Evolutionary conservation across 257 asterid species (phyloP).

Genomic region (Catharanthus roseus): DNA sequence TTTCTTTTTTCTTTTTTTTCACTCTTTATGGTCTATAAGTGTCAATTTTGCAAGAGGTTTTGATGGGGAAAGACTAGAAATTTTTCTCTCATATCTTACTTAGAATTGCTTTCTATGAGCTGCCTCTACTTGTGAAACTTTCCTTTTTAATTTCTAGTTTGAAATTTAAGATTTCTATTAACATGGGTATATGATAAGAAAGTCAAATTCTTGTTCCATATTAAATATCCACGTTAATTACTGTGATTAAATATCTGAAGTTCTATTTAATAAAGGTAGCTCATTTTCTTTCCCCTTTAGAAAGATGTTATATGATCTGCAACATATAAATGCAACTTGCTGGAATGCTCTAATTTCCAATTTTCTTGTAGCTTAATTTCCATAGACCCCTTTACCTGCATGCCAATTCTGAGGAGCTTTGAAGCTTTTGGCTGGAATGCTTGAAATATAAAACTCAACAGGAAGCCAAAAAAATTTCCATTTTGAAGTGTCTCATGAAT

Average conservation of each 20-base stretch:
- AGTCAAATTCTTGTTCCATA: neutral
- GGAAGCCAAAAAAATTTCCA: neutral
- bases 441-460: neutral
- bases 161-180: neutral
- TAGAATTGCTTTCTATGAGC: neutral
- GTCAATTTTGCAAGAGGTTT: neutral
- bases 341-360: neutral
- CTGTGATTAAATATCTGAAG: neutral
- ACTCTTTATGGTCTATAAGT: neutral
- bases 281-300: neutral
- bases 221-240: neutral
- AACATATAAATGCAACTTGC: neutral
- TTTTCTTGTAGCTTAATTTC: neutral
- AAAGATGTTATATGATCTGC: neutral
- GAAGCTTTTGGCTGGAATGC: neutral
- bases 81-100: neutral
- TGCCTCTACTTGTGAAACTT: neutral
- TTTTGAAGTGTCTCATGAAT: neutral
- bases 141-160: neutral
- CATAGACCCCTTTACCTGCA: neutral
- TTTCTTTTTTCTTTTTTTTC: neutral
- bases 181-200: neutral
- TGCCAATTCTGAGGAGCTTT: neutral
- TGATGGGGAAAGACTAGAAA: neutral
- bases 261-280: neutral